A percentile compares a stretch with the other conserved stretches of the same genome.
Conservation (phyloP, 495 filamentous ascomycete genomes). For the Aspergillus affinis region DNA sequence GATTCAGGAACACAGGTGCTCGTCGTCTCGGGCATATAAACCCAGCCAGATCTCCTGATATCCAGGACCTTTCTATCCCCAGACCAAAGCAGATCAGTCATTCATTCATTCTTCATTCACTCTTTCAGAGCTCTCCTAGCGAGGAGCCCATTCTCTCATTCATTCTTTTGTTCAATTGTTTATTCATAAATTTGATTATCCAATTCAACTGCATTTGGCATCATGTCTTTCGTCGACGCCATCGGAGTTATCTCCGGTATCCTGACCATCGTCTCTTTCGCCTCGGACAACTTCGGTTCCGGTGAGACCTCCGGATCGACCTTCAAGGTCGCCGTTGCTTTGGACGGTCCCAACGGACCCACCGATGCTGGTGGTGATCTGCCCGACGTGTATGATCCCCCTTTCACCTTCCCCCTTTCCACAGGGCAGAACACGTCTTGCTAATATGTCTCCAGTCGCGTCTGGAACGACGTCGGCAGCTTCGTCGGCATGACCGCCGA, state of each 20-base stretch:
- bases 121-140: background rate
- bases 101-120: background rate
- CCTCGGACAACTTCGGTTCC: conserved; percentile 7
- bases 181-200: background rate
- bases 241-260: conserved; percentile 18
- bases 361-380: conserved; percentile 16
- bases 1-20: background rate
- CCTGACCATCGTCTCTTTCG: conserved; percentile 12
- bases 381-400: conserved; percentile 12
- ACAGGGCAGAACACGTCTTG: background rate
- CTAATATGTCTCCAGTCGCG: conserved; percentile 3
- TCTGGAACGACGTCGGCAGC: conserved; percentile 16
- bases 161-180: background rate
- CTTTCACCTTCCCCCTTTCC: too few relatives aligned
- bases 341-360: conserved; percentile 3
- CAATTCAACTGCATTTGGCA: background rate
- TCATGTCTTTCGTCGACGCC: conserved; percentile 5
- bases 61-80: background rate
- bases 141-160: background rate
- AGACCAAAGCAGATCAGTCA: background rate
- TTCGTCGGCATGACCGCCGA: conserved; percentile 12
- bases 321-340: conserved; percentile 7
- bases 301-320: conserved; percentile 8
- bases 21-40: background rate
- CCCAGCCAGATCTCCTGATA: background rate